Percentiles rank a stretch among this genome's conserved stretches.
Conservation (phyloP, 140 eudicot species). For the Ambrosia hybrid region DNA sequence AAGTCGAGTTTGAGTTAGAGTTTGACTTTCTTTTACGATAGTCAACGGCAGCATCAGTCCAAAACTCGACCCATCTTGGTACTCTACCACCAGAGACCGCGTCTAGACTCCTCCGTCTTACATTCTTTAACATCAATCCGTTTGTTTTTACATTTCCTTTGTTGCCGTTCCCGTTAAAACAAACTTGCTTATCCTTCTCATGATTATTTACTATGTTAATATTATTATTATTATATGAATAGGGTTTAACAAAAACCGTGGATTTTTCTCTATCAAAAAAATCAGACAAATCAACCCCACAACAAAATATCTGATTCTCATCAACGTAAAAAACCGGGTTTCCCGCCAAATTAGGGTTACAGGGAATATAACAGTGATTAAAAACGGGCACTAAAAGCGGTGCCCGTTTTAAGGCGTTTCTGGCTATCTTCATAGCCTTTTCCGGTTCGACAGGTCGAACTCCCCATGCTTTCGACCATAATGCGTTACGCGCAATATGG, state of each 20-base stretch:
- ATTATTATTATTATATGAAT: neutral
- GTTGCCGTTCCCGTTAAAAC: neutral
- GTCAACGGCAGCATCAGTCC: constrained; percentile 93
- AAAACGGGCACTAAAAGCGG: constrained; percentile 82
- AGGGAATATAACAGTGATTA: constrained; percentile 83
- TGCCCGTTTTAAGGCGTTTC: constrained; percentile 64
- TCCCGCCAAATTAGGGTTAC: constrained; percentile 78
- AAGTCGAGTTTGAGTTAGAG: constrained; percentile 59
- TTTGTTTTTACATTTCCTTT: constrained; percentile 7
- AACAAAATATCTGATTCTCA: constrained; percentile 76
- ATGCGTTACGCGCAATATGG: constrained; percentile 65
- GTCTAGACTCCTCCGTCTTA: constrained; percentile 62
- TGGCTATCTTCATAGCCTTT: constrained; percentile 67
- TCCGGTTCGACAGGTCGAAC: constrained; percentile 77
- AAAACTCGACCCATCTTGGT: constrained; percentile 98
- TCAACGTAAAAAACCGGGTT: constrained; percentile 89
- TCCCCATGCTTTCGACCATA: constrained; percentile 92
- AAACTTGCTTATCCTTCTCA: too few species aligned
- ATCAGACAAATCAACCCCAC: constrained; percentile 79
- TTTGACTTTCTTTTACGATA: constrained; percentile 52
- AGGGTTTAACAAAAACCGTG: constrained; percentile 26
- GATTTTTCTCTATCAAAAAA: constrained; percentile 69
- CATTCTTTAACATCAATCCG: constrained; percentile 23
- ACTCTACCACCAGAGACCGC: constrained; percentile 45
- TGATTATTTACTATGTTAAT: too few species aligned